Base-by-base conservation (phyloP, 2,329 filamentous ascomycete genomes). In the Arthrobotrys pseudoclavata region DNA sequence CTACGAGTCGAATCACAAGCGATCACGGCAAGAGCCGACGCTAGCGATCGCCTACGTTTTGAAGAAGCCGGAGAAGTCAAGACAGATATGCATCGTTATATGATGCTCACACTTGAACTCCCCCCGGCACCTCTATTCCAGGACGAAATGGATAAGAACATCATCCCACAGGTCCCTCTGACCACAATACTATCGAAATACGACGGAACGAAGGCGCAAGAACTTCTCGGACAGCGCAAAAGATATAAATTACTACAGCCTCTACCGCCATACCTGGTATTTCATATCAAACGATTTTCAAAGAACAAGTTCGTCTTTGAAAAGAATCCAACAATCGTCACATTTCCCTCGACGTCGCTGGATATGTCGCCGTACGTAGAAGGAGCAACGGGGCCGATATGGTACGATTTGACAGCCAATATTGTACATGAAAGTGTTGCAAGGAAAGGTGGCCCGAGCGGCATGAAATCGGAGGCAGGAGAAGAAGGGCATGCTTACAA, bases 241-340 rank as follows among this genome's bases (percentile, higher is more conserved):
- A 91, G 96, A 37, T 97, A 97, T 85, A 90, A 95, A 15, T 87
- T 99, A 3, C 86, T 97, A 57, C 94, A 97, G 82, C 96, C 96
- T 0, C 87, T 99, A 0, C 96, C 96, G 0, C 95, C 94, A 0
- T 98, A 91, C 83, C 89, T 99, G 18, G 86, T 96, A 66, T 93
- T 99, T 85, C 95, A 99, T 85, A 91, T 98, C 86, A 98, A 98
- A 86, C 93, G 96, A 81, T 99, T 99, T 87, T 93, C 91, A 80
- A 91, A 92, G 80, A 99, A 99, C 86, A 97, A 97, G 84, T 99
- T 99, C 82, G 92, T 99, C 20, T 89, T 91, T 1, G 95, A 98
- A 85, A 92, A 96, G 62, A 99, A 99, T 84, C 96, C 95, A 0
- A 99, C 96, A 9, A 99, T 99, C 82, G 96, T 99, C 79, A 98